A percentile compares a stretch with the other conserved stretches of the same genome.
Evolutionary conservation across 306 rosid species (phyloP).

Genomic region (Quercus robur): DNA sequence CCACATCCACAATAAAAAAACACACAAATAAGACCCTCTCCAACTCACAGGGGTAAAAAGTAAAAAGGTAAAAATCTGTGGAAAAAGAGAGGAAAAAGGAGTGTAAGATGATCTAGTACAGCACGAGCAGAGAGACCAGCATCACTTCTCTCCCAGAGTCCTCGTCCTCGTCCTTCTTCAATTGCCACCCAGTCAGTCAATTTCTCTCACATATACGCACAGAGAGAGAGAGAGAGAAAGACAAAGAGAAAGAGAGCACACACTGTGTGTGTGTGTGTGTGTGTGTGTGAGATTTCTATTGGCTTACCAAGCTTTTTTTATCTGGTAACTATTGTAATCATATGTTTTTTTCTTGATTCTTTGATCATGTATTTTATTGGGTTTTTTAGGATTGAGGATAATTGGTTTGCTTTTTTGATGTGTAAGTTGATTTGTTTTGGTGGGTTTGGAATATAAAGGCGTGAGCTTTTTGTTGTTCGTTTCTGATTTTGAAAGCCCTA

Average conservation of each 20-base stretch:
- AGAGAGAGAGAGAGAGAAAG: neutral
- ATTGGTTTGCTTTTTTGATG: neutral
- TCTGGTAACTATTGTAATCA: neutral
- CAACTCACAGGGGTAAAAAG: no score
- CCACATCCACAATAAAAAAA: no score
- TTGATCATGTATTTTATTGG: neutral
- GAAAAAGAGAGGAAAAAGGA: no score
- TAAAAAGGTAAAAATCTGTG: no score
- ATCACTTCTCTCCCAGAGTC: neutral
- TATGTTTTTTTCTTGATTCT: neutral
- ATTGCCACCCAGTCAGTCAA: neutral
- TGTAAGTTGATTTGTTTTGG: neutral
- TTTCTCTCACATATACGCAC: neutral
- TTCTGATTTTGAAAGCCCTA: constrained; percentile 5
- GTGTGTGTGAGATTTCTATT: no score
- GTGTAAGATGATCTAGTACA: no score
- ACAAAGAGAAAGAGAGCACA: neutral
- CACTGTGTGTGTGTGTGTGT: neutral
- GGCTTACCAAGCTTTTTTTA: no score
- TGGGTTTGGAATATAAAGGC: neutral
- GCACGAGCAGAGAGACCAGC: no score
- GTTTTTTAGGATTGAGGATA: neutral
- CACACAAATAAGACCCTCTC: no score
- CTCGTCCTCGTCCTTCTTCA: neutral
- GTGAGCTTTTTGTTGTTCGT: neutral